A percentile compares a stretch with the other conserved stretches of the same genome.
phyloP scores from a whole-genome alignment of 2,329 filamentous ascomycete genomes.

The Aspergillus neotritici region DNA sequence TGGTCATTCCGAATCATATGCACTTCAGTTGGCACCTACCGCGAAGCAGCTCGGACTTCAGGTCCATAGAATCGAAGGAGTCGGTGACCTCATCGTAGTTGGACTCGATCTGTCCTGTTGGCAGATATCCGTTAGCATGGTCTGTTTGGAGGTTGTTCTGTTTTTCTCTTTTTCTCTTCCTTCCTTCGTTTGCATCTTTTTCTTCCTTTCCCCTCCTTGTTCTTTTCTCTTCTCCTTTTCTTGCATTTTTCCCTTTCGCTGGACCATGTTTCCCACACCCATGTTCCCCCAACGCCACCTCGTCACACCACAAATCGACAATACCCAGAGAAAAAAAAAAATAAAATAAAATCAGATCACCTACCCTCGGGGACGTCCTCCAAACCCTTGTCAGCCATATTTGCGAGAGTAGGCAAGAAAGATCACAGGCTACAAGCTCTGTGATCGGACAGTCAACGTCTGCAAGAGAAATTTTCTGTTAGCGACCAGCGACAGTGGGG shows the following conservation, averaged over 20 bases:
- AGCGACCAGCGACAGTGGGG: conserved; percentile 32
- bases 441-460: conserved; percentile 51
- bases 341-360: conserved; percentile 36
- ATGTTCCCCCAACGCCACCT: conserved; percentile 1
- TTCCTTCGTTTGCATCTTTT: conserved; percentile 7
- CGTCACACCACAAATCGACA: conserved; percentile 5
- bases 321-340: conserved; percentile 4
- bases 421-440: conserved; percentile 71
- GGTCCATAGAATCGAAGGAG: conserved; percentile 96
- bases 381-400: conserved; percentile 99
- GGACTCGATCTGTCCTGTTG: conserved; percentile 93
- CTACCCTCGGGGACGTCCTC: conserved; percentile 94
- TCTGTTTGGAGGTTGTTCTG: conserved; percentile 11
- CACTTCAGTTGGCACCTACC: conserved; percentile 48
- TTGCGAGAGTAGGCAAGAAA: conserved; percentile 60
- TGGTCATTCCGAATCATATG: conserved; percentile 7
- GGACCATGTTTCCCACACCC: no score
- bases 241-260: no score
- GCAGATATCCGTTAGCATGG: background rate
- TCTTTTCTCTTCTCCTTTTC: no score
- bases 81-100: conserved; percentile 99
- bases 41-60: conserved; percentile 95
- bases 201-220: background rate
- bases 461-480: conserved; percentile 26
- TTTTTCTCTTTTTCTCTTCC: conserved; percentile 7